Percentiles rank a stretch among this genome's conserved stretches.
Conservation (phyloP, 2,329 filamentous ascomycete genomes). For the Cephalotrichum gorgonifer region DNA sequence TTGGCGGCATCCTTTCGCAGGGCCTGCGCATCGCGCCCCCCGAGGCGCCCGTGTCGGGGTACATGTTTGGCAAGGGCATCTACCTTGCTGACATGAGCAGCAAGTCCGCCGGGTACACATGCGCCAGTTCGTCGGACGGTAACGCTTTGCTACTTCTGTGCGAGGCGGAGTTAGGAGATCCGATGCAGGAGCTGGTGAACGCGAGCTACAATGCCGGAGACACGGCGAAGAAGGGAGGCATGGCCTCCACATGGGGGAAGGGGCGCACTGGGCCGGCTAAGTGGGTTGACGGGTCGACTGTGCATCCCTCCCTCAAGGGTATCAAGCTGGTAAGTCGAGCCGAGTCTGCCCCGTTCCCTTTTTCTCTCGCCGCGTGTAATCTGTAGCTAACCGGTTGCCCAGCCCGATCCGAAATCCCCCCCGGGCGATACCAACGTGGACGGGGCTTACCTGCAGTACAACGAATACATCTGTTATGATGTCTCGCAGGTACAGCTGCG, state of each 20-base stretch:
- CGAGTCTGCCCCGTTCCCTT: neutral
- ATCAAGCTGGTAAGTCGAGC: slow-evolving; percentile 57
- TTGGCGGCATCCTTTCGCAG: slow-evolving; percentile 76
- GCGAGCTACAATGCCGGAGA: slow-evolving; percentile 54
- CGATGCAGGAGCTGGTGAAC: slow-evolving; percentile 53
- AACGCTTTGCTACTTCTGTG: slow-evolving; percentile 71
- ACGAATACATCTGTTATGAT: slow-evolving; percentile 67
- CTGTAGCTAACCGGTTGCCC: slow-evolving; percentile 2
- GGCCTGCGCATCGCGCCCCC: slow-evolving; percentile 83
- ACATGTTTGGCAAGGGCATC: slow-evolving; percentile 87
- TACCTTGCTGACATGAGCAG: slow-evolving; percentile 79
- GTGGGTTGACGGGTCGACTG: slow-evolving; percentile 66
- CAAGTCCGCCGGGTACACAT: slow-evolving; percentile 76
- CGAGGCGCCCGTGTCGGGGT: slow-evolving; percentile 67
- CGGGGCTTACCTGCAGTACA: slow-evolving; percentile 47
- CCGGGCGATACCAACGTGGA: slow-evolving; percentile 37
- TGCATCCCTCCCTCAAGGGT: slow-evolving; percentile 56
- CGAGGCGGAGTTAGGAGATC: slow-evolving; percentile 65
- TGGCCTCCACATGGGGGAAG: slow-evolving; percentile 60
- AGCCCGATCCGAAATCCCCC: slow-evolving; percentile 37
- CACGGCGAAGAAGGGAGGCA: slow-evolving; percentile 47
- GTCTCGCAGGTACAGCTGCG: slow-evolving; percentile 58
- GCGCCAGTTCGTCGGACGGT: slow-evolving; percentile 47
- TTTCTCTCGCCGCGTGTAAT: neutral
- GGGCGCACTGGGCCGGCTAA: slow-evolving; percentile 51